These are phyloP conservation scores for Lentinula detonsa DNA, from an alignment of 768 basidiomycete genomes.

Conservation along the genomic window DNA sequence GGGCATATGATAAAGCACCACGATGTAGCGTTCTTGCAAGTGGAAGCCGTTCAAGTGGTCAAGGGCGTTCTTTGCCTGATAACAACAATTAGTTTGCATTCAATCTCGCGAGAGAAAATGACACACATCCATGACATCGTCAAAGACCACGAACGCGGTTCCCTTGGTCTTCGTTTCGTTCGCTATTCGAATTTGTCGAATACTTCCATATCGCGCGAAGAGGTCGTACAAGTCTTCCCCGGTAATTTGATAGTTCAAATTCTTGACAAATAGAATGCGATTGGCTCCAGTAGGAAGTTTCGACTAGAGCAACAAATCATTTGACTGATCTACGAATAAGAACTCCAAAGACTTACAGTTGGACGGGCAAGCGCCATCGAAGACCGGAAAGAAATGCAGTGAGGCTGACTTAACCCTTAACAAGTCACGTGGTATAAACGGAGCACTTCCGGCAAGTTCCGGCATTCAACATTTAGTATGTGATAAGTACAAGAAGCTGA, in stretches of 20 bases:
- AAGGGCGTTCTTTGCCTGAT: constrained; percentile 90
- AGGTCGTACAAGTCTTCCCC: constrained; percentile 95
- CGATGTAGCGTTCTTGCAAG: constrained; percentile 95
- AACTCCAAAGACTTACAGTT: constrained; percentile 39
- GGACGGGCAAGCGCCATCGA: constrained; percentile 67
- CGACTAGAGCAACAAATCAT: constrained; percentile 34
- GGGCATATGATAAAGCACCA: constrained; percentile 96
- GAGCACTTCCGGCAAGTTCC: background rate
- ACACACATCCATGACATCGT: constrained; percentile 92
- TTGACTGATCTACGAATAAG: background rate
- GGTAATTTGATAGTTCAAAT: constrained; percentile 86
- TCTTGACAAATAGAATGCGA: constrained; percentile 89
- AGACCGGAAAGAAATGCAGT: background rate
- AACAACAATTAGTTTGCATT: constrained; percentile 11
- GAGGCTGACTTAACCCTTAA: background rate
- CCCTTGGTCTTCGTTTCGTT: constrained; percentile 90
- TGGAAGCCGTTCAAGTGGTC: constrained; percentile 98
- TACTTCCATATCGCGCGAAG: constrained; percentile 95
- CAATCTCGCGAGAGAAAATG: background rate
- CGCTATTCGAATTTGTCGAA: constrained; percentile 92
- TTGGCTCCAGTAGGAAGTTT: constrained; percentile 92
- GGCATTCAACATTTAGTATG: background rate
- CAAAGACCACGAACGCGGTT: constrained; percentile 94
- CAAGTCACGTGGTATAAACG: background rate
- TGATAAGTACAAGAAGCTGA: background rate